Evolutionary conservation across 441 rosid genomes (phyloP), one percentile per base, ranked within the genome.

Genomic region (Eutrema salsugineum): DNA sequence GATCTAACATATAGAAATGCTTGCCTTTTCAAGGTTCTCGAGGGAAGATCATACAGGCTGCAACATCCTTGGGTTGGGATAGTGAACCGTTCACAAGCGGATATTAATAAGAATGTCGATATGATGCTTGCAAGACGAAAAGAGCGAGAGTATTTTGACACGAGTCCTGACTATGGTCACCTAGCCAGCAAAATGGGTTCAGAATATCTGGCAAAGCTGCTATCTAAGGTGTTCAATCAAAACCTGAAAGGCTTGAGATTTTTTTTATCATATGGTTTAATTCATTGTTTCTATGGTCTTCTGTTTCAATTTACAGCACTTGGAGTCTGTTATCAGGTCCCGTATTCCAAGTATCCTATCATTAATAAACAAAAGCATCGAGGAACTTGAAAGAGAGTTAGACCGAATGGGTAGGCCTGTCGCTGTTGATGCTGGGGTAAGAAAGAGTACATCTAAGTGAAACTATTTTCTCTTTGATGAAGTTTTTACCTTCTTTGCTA

Each of bases 1-100:
- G 46, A 44, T 63, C 51, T 47, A 19, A 64, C 17, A 12, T 16
- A 14, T 0, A 16, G 3, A 15, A 66, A 28, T 67, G 11, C 8
- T 68, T 68, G 51, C 10, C 59, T 76, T 28, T 0, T 19, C 27
- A 75, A 94, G 99, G 99, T 95, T 76, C 90, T 95, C 2, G 98
- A 95, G 80, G 98, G 99, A 82, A 88, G 91, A 79, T 83, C 99
- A 38, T 95, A 95, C 71, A 78, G 85, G 81, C 85, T 95, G 51
- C 99, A 83, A 76, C 89, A 86, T 75, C 99, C 98, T 65, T 95
- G 99, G 99, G 99, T 95, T 73, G 99, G 99, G 61, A 87, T 93
- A 73, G 99, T 95, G 78, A 95, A 93, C 78, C 98, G 99, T 44
- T 95, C 99, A 1, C 99, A 95, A 81, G 97, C 99, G 60, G 99